Evolutionary conservation across 2,329 filamentous ascomycete species (phyloP).

Genomic region (Botrytis cinerea): DNA sequence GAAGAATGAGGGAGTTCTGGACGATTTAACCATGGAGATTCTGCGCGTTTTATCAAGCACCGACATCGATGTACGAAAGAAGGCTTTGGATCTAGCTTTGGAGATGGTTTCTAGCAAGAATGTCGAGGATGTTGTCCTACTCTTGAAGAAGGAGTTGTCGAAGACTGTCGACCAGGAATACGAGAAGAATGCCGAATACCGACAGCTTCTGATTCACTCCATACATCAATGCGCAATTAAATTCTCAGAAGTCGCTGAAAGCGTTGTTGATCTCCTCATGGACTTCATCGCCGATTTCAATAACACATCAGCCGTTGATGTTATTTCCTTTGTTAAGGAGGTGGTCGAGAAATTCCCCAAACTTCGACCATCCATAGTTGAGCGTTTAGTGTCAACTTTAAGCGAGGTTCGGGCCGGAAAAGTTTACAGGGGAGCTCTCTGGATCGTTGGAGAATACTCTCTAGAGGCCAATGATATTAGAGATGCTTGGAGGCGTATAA

Average conservation of each 20-base stretch:
- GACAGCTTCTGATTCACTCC: conserved; percentile 90
- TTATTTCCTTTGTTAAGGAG: conserved; percentile 98
- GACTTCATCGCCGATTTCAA: conserved; percentile 99
- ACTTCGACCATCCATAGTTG: conserved; percentile 82
- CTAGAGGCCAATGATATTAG: conserved; percentile 91
- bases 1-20: conserved; percentile 86
- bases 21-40: conserved; percentile 96
- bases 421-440: conserved; percentile 93
- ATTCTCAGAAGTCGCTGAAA: conserved; percentile 96
- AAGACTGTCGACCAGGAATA: conserved; percentile 99
- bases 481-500: conserved; percentile 95
- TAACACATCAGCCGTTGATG: conserved; percentile 93
- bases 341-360: conserved; percentile 97
- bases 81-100: conserved; percentile 84
- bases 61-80: conserved; percentile 92
- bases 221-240: conserved; percentile 99
- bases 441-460: conserved; percentile 98
- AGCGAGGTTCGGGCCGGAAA: conserved; percentile 94
- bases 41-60: conserved; percentile 91
- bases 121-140: conserved; percentile 92
- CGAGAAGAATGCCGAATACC: conserved; percentile 96
- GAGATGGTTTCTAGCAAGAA: conserved; percentile 99
- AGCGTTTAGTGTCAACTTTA: conserved; percentile 84
- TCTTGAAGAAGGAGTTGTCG: conserved; percentile 94
- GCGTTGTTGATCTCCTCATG: conserved; percentile 95